Conservation (phyloP, 1,284 basidiomycete species). For the Trichosporon sp. region DNA sequence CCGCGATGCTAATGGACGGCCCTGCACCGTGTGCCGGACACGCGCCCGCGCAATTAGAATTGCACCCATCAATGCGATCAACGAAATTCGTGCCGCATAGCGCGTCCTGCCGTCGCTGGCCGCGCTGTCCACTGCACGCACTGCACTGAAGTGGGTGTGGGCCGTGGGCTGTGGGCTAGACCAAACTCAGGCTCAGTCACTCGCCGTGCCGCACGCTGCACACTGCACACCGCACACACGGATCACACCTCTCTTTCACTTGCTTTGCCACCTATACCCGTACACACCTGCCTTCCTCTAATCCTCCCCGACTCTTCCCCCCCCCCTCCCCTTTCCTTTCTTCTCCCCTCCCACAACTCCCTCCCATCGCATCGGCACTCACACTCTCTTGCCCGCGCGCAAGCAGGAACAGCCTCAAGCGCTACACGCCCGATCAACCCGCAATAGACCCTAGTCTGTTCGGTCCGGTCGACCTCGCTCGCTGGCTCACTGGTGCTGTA, state of each 20-base stretch:
- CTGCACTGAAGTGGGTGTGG: neutral
- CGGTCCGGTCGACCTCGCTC: neutral
- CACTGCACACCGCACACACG: neutral
- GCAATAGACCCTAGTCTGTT: neutral
- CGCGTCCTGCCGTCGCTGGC: too few relatives aligned
- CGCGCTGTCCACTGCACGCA: neutral
- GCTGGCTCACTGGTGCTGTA: neutral
- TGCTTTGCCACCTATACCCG: constrained; percentile 1
- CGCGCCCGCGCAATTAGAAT: neutral
- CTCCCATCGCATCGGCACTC: neutral
- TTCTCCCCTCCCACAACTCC: neutral
- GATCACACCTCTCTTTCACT: neutral
- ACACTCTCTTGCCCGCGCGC: neutral
- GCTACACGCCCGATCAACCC: neutral
- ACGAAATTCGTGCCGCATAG: neutral
- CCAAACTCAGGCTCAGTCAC: neutral
- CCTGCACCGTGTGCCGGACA: neutral
- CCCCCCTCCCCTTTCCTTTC: neutral
- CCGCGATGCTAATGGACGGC: neutral
- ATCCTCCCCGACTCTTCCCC: neutral
- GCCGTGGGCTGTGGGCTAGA: neutral
- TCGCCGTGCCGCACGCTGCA: neutral
- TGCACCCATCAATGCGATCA: neutral
- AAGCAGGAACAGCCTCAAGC: neutral
- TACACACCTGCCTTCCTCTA: neutral